Conservation (phyloP, 495 filamentous ascomycete species). For the Daldinia grandis region DNA sequence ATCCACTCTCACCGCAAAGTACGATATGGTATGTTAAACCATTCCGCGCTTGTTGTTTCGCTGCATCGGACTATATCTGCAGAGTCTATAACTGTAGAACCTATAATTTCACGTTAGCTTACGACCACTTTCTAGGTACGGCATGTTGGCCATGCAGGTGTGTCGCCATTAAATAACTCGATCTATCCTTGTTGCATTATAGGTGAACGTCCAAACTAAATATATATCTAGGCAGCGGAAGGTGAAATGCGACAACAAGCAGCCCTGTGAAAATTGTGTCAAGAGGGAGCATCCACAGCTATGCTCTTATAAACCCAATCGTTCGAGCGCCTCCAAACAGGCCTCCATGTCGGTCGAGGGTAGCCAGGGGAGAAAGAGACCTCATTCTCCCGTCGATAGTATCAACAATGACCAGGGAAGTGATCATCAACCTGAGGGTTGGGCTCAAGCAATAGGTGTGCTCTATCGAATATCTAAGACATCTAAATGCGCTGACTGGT, state of each 20-base stretch:
- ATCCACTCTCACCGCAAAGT: constrained; percentile 68
- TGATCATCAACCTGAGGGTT: constrained; percentile 52
- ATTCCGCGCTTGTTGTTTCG: constrained; percentile 4
- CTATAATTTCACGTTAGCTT: constrained; percentile 20
- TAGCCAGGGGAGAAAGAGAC: constrained; percentile 52
- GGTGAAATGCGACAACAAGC: constrained; percentile 77
- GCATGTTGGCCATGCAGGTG: constrained; percentile 73
- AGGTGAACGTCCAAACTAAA: constrained; percentile 21
- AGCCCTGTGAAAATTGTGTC: constrained; percentile 76
- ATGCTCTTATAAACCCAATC: constrained; percentile 76
- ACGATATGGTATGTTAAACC: constrained; percentile 60
- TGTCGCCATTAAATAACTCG: constrained; percentile 7
- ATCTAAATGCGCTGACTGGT: constrained; percentile 36
- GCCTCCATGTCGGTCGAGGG: constrained; percentile 45
- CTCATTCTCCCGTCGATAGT: constrained; percentile 56
- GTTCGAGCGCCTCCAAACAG: constrained; percentile 61
- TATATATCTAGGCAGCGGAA: constrained; percentile 65
- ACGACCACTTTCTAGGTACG: constrained; percentile 53
- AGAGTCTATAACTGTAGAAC: not conserved
- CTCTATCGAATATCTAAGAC: constrained; percentile 19
- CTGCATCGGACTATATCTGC: not conserved
- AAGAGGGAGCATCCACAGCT: constrained; percentile 76
- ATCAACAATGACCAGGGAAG: constrained; percentile 48
- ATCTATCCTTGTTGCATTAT: not conserved
- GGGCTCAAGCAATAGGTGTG: constrained; percentile 52